Base-by-base conservation (phyloP, 768 basidiomycete genomes). In the Kwoniella sp. region DNA sequence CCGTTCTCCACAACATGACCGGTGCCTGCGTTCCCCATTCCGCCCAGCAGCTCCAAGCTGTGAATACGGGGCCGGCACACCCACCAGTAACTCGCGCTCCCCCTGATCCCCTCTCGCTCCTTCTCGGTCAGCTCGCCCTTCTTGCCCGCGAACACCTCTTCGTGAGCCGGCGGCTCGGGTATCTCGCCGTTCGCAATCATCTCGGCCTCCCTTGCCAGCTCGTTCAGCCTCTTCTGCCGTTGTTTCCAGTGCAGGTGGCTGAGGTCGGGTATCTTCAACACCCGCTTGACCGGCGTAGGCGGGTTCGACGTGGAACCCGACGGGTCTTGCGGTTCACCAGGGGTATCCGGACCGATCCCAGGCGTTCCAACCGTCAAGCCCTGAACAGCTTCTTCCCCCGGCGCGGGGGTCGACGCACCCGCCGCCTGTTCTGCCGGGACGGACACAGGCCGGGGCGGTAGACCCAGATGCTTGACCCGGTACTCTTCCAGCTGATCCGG, bases 71-170 rank as follows among this genome's bases (percentile, higher is more conserved):
- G n/a, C n/a, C n/a, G n/a, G n/a, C n/a, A n/a, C 19, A 70, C 65
- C 52, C 45, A 70, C 69, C 69, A 70, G 53, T 70, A 67, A 14
- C 62, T 62, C 22, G 63, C 65, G 32, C 65, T 59, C 11, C 46
- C 52, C 43, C 56, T 53, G 19, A 63, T 63, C 14, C 42, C 52
- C 37, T 50, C 67, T 28, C 48, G 54, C 40, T 69, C 64, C 28
- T 52, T 48, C 39, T 65, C 60, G 9, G 56, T 50, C 31, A 52
- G 38, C 17, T 53, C 49, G 3, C 44, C 52, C 34, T 57, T 63
- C 41, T 57, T 53, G 31, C 47, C 39, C 5, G 39, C 31, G 1
- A 14, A 39, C 27, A 34, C 12, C 28, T 56, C 46, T 36, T 49
- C 33, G 26, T 49, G 22, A 10, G 45, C 3, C 9, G 53, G 27